Conservation (phyloP, 345 rosid genomes). For the Brassica juncea region DNA sequence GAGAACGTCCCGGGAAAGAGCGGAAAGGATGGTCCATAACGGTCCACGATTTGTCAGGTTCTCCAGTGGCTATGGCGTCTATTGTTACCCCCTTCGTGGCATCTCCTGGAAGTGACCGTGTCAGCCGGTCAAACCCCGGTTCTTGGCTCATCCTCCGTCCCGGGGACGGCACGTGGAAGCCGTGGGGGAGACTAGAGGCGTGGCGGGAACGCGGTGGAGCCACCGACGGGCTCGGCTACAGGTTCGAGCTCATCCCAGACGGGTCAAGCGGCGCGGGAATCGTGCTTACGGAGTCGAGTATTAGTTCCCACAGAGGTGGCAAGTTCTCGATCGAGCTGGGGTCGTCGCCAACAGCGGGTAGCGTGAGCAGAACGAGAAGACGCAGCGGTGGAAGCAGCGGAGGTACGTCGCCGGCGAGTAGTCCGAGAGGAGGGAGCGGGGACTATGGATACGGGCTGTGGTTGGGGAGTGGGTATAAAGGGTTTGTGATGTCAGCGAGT, state of each 20-base stretch:
- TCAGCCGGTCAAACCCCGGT: slow-evolving; percentile 90
- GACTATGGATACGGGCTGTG: neutral
- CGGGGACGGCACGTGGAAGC: slow-evolving; percentile 80
- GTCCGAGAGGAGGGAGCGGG: slow-evolving; percentile 64
- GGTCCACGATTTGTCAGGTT: slow-evolving; percentile 87
- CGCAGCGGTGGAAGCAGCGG: slow-evolving; percentile 60
- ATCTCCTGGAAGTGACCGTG: slow-evolving; percentile 84
- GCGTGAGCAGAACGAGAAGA: slow-evolving; percentile 30
- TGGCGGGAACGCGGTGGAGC: slow-evolving; percentile 94
- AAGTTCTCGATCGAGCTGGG: slow-evolving; percentile 67
- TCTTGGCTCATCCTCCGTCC: slow-evolving; percentile 89
- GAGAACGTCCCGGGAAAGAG: slow-evolving; percentile 72
- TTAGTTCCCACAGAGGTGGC: slow-evolving; percentile 70
- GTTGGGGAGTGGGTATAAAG: slow-evolving; percentile 47
- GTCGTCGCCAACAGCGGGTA: slow-evolving; percentile 27
- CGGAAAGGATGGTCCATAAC: slow-evolving; percentile 93
- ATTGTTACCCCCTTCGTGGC: slow-evolving; percentile 85
- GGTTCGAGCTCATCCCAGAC: slow-evolving; percentile 78
- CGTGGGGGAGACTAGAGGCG: slow-evolving; percentile 93
- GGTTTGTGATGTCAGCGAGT: slow-evolving; percentile 85
- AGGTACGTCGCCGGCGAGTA: slow-evolving; percentile 66
- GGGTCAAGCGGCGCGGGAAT: slow-evolving; percentile 61
- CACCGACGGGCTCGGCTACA: slow-evolving; percentile 69
- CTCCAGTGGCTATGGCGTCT: slow-evolving; percentile 83
- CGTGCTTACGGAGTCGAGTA: slow-evolving; percentile 66